Base-by-base conservation (phyloP, 2,329 filamentous ascomycete species). In the Monascus ruber region DNA sequence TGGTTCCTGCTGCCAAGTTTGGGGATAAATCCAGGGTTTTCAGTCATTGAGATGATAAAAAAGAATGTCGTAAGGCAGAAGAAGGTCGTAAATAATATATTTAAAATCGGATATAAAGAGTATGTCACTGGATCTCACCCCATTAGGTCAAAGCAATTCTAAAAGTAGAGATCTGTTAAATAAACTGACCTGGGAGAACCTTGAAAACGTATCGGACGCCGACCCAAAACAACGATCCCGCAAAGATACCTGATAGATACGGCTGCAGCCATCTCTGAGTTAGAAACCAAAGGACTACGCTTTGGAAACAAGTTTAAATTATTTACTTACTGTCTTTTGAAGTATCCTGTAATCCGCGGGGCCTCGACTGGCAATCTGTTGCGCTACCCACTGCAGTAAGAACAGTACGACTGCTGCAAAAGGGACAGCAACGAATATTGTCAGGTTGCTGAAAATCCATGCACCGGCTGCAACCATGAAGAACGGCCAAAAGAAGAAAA, bases 191-290 rank as follows among this genome's bases (percentile, higher is more conserved):
- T 46, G 81, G 84, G 36, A 94, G 64, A 32, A 96, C 71, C 8
- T 75, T 74, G 24, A 81, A 75, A 31, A 89, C 49, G 77, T 85
- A 98, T 48, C 82, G 77, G 31, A 85, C 54, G 26, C 80, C 84
- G 4, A 86, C 77, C 69, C 85, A 81, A 55, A 94, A 93, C 11
- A 95, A 63, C 0, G 88, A 84, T 2, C 72, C 88, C 0, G 87
- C 82, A 65, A 98, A 98, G 45, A 98, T 88, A 41, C 91, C 91
- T 0, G 91, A 81, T 49, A 98, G 71, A 73, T 88, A 96, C 8
- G 91, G 89, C 81, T 88, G 40, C 26, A 27, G 17, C 17, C 17
- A 17, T 17, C 17, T 3, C 17, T 17, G 17, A 17, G 17, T 17
- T 17, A 17, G 17, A 17, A 17, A 24, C 4, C 27, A 6, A 26